Evolutionary conservation across 2,329 filamentous ascomycete species (phyloP).

Genomic region (Cordyceps cicadae): DNA sequence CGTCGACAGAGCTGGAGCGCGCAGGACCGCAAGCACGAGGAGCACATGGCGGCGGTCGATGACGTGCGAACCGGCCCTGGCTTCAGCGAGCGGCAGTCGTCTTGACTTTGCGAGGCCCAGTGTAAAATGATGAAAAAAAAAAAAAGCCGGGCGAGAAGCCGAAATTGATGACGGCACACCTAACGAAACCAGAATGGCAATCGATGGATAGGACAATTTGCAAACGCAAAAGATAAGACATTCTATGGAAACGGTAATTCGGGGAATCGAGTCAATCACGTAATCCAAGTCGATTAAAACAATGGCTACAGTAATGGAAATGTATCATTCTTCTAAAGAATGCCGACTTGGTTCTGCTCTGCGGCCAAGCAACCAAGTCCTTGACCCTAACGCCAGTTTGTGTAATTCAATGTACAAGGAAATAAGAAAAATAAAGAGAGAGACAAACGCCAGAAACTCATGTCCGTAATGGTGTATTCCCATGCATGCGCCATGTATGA

Average conservation of each 20-base stretch:
- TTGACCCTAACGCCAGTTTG: not conserved
- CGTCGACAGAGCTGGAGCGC: constrained; percentile 44
- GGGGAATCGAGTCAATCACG: not conserved
- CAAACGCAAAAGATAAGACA: too few relatives aligned
- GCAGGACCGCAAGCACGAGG: constrained; percentile 44
- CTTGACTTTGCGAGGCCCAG: not conserved
- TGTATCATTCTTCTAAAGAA: not conserved
- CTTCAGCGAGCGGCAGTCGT: constrained; percentile 33
- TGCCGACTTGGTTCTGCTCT: not conserved
- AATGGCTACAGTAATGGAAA: not conserved
- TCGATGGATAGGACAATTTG: too few relatives aligned
- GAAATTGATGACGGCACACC: not conserved
- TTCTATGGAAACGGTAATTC: too few relatives aligned
- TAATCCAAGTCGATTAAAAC: too few relatives aligned
- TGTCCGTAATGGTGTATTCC: not conserved
- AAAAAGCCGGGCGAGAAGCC: too few relatives aligned
- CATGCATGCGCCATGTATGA: constrained; percentile 6
- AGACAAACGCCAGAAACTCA: constrained; percentile 5
- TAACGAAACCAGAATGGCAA: too few relatives aligned
- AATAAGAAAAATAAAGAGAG: not conserved
- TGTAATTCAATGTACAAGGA: not conserved
- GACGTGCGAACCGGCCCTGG: constrained; percentile 30
- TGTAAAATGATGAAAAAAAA: too few relatives aligned
- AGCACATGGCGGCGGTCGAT: constrained; percentile 39
- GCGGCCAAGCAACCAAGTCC: not conserved